Base-by-base conservation (phyloP, 1,139 yeast genomes). In the Taphrina wiesneri region DNA sequence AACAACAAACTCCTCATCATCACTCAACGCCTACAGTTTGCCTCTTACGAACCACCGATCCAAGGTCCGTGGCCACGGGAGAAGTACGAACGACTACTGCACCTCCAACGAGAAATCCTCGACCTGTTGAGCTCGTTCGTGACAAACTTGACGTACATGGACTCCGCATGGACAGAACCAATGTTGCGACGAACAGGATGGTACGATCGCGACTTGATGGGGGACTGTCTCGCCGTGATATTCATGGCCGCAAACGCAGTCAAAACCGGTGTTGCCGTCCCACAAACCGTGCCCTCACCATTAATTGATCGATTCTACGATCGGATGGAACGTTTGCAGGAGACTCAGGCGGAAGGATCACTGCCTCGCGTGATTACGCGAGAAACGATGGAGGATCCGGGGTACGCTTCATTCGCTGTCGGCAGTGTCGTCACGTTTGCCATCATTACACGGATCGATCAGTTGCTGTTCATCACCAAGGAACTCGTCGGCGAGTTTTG, bases 401-500 rank as follows among this genome's bases (percentile, higher is more conserved):
- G 72, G 60, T 75, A 74, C 5, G 70, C 67, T 43, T 63, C 72
- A 17, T 69, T 70, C 45, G 68, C 73, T 3, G 71, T 73, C 6
- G 75, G 71, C 15, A 67, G 73, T 4, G 62, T 72, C 15, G 56
- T 74, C 34, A 67, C 71, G 15, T 70, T 71, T 36, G 67, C 73
- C 68, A 73, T 74, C 34, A 73, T 74, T 53, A 70, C 70, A 49
- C 67, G 74, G 19, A 63, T 74, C 45, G 76, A 74, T 52, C 71
- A 70, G 39, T 56, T 74, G 30, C 68, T 74, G 68, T 51, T 72
- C 47, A 68, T 70, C 47, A 70, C 73, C 45, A 74, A 74, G 69
- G 71, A 71, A 6, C 68, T 74, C 43, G 76, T 74, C 3, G 76
- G 76, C 9, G 76, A 74, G 57, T 73, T 72, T 65, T 74, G 51